Conservation (phyloP, 2,329 filamentous ascomycete genomes). For the Aspergillus ustus region DNA sequence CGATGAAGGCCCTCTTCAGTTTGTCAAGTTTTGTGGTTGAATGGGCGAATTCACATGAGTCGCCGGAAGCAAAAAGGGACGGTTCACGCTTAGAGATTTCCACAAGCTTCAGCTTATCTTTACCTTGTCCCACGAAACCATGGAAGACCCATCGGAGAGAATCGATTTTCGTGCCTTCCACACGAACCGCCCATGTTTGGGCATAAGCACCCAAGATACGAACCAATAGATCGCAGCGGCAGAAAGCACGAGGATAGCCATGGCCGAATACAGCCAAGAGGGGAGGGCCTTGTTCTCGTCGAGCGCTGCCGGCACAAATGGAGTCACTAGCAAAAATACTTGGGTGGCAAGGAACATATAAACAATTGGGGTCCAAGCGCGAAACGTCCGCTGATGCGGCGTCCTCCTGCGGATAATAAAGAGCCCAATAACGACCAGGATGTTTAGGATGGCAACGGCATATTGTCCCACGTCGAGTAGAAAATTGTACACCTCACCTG, state of each 20-base stretch:
- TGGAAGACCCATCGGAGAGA: conserved; percentile 7
- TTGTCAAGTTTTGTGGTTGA: too few relatives aligned
- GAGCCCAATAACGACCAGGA: conserved; percentile 35
- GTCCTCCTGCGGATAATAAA: conserved; percentile 26
- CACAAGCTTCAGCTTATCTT: conserved; percentile 7
- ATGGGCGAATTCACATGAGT: neutral
- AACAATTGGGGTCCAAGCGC: conserved; percentile 12
- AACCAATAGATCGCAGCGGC: conserved; percentile 11
- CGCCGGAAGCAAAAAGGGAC: neutral
- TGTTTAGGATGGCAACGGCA: conserved; percentile 36
- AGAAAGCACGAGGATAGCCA: conserved; percentile 13
- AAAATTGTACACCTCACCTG: conserved; percentile 43
- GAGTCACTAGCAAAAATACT: conserved; percentile 13
- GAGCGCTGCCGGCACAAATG: conserved; percentile 12
- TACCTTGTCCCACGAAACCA: conserved; percentile 16
- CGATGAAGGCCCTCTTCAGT: neutral
- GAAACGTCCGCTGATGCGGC: neutral
- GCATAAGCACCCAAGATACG: conserved; percentile 11
- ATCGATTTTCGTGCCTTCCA: conserved; percentile 12
- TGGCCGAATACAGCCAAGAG: conserved; percentile 9
- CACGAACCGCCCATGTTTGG: conserved; percentile 3
- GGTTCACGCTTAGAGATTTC: neutral
- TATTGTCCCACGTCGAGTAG: conserved; percentile 40
- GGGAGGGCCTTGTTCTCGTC: neutral
- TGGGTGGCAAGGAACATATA: conserved; percentile 13